These are phyloP conservation scores for Corylus avellana DNA, from an alignment of 306 rosid genomes.

Conservation along the genomic window DNA sequence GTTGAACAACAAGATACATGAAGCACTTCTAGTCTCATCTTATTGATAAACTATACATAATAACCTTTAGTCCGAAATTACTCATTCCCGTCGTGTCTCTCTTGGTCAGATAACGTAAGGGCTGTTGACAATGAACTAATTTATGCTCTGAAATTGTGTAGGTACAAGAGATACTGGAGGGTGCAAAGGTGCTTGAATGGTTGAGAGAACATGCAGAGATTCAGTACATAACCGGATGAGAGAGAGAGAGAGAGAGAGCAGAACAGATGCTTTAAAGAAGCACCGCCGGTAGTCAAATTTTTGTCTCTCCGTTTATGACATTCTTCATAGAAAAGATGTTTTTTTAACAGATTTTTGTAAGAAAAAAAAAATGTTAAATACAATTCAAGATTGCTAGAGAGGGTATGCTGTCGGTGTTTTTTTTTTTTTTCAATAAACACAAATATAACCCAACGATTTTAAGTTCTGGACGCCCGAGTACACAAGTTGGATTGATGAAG, in stretches of 20 bases:
- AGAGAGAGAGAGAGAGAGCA: neutral
- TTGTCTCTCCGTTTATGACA: neutral
- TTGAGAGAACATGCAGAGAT: conserved; percentile 79
- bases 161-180: conserved; percentile 97
- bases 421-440: neutral
- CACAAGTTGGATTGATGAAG: too few species aligned
- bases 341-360: neutral
- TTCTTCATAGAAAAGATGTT: neutral
- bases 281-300: neutral
- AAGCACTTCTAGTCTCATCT: neutral
- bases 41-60: conserved; percentile 8
- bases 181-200: conserved; percentile 99
- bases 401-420: neutral
- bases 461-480: too few species aligned
- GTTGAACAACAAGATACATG: neutral
- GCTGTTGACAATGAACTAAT: conserved; percentile 5
- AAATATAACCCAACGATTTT: neutral
- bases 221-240: conserved; percentile 61
- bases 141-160: conserved; percentile 31
- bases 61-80: conserved; percentile 3
- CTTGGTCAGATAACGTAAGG: neutral
- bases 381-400: neutral
- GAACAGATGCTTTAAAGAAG: neutral
- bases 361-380: neutral
- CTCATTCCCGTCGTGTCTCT: neutral